Base-by-base conservation (phyloP, 1,284 basidiomycete species). In the Bondarzewia mesenterica region DNA sequence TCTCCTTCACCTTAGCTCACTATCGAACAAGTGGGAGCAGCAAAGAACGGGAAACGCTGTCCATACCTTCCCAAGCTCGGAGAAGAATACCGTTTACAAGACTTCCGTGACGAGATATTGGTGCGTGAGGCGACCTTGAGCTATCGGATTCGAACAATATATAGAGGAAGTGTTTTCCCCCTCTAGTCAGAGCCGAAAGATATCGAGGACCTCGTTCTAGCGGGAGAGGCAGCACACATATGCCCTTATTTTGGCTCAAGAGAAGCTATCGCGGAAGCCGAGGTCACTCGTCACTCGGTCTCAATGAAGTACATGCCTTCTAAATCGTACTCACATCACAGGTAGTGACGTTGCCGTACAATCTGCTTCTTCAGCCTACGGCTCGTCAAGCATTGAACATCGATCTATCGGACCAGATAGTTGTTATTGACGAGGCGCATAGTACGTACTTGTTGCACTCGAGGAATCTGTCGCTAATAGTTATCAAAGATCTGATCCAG, bases 371-470 rank as follows among this genome's bases (percentile, higher is more conserved):
- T 7, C 89, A 93, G 54, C 86, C 82, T 55, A 77, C 80, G 2
- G 89, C 94, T 1, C 75, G 95, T 39, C 89, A 95, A 59, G 83
- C 93, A 0, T 73, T 98, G 1, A 88, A 87, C 0, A 93, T 93
- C 57, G 82, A 87, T 60, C 72, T 93, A 44, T 85, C 75, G 27
- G 79, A 83, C 60, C 90, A 95, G 58, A 74, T 98, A 14, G 80
- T 99, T 10, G 76, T 99, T 38, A 83, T 99, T 49, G 95, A 99
- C 62, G 95, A 99, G 69, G 96, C 94, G 0, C 95, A 99, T 66
- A 99, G 90, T 92, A 57, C 53, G 88, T 70, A 16, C 46, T 29
- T 50, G 29, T 26, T 37, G 42, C 27, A 25, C 14, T 23, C 3
- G 29, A 20, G 42, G 18, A 38, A 38, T 22, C 10, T 52, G 10